phyloP scores from a whole-genome alignment of 805 yeast genomes.

The Kluyveromyces wickerhamii region DNA sequence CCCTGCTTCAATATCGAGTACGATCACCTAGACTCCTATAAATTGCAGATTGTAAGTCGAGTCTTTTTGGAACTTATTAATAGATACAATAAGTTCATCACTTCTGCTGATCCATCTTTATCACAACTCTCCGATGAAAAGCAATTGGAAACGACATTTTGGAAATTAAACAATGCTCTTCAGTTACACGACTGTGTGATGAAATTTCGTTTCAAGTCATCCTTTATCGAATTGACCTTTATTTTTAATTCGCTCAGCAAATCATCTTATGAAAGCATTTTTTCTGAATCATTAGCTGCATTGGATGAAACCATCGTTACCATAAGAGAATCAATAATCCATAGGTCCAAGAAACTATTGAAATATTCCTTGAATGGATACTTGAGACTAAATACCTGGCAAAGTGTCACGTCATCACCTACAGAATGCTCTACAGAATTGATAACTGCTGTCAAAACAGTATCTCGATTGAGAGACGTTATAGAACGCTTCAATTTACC shows the following conservation, averaged over 20 bases:
- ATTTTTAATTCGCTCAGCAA: slow-evolving; percentile 8
- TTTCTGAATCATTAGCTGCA: slow-evolving; percentile 25
- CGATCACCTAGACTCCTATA: slow-evolving; percentile 15
- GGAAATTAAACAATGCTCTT: slow-evolving; percentile 7
- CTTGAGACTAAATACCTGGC: slow-evolving; percentile 30
- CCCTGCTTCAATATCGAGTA: slow-evolving; percentile 30
- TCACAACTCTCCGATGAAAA: slow-evolving; percentile 6
- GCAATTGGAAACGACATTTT: slow-evolving; percentile 8
- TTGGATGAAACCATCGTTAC: slow-evolving; percentile 24
- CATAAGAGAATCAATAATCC: slow-evolving; percentile 24
- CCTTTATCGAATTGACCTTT: slow-evolving; percentile 7
- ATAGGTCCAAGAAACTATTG: slow-evolving; percentile 25
- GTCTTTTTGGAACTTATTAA: slow-evolving; percentile 22
- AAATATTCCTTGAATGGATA: slow-evolving; percentile 27
- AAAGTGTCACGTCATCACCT: slow-evolving; percentile 10
- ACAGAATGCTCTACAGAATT: slow-evolving; percentile 10
- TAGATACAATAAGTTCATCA: slow-evolving; percentile 16
- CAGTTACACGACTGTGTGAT: slow-evolving; percentile 1
- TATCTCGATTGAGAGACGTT: background rate
- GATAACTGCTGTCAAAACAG: slow-evolving; percentile 6
- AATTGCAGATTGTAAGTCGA: slow-evolving; percentile 21
- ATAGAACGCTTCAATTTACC: slow-evolving; percentile 6
- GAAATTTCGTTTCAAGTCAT: slow-evolving; percentile 5
- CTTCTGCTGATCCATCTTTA: slow-evolving; percentile 5
- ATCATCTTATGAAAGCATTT: slow-evolving; percentile 17